Conservation (phyloP, 148 eudicot species). For the Chenopodium album region DNA sequence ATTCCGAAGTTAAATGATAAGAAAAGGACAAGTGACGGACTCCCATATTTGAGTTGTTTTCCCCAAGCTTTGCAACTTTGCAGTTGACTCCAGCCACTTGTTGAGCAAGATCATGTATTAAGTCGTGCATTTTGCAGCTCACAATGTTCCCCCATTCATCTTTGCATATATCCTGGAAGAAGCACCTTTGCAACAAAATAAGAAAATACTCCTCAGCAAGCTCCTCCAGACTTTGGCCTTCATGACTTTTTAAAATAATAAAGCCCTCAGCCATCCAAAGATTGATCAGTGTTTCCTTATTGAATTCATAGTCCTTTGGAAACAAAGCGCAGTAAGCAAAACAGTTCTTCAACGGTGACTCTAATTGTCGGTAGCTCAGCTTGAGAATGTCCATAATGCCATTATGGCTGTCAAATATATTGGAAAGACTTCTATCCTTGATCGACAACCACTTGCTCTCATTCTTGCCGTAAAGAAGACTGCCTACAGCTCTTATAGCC, state of each 20-base stretch:
- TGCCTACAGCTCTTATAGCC: conserved; percentile 21
- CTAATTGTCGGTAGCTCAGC: conserved; percentile 25
- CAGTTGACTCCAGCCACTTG: conserved; percentile 13
- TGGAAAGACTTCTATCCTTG: background rate
- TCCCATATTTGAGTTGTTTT: background rate
- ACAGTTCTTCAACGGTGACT: conserved; percentile 24
- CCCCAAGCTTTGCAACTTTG: background rate
- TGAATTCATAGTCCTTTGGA: conserved; percentile 12
- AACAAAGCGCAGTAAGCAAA: conserved; percentile 34
- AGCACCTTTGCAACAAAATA: conserved; percentile 14
- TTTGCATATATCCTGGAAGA: background rate
- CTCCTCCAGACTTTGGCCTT: background rate
- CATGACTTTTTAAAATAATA: background rate
- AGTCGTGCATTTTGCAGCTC: conserved; percentile 28
- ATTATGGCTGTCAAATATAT: conserved; percentile 8
- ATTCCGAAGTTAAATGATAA: background rate
- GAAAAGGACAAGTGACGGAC: conserved; percentile 8
- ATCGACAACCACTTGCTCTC: conserved; percentile 20
- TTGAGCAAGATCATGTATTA: conserved; percentile 30
- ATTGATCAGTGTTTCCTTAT: conserved; percentile 3
- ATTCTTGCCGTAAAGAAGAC: conserved; percentile 18
- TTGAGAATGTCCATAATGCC: conserved; percentile 18
- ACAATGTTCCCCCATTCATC: background rate
- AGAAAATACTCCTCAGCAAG: conserved; percentile 4
- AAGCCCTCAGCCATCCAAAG: conserved; percentile 35